Evolutionary conservation across 306 rosid species (phyloP).

Genomic region (Crotalaria pallida): DNA sequence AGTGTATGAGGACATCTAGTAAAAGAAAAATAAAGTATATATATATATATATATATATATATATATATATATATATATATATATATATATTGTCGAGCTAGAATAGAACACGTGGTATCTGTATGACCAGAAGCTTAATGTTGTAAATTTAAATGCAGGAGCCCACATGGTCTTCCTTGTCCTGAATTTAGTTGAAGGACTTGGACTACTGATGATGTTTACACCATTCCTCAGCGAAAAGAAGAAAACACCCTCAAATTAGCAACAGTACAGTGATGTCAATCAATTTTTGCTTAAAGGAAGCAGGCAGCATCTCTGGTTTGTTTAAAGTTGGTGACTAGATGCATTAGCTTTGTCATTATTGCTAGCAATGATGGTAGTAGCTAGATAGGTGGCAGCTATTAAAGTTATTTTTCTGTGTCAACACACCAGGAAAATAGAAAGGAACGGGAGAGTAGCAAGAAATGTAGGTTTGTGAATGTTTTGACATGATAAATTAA

Average conservation of each 20-base stretch:
- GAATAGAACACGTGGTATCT: neutral
- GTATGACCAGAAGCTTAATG: neutral
- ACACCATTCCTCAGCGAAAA: slow-evolving; percentile 35
- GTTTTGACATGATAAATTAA: too few relatives aligned
- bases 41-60: too few relatives aligned
- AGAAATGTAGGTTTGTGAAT: too few relatives aligned
- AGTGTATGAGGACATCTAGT: too few relatives aligned
- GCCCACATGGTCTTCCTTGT: slow-evolving; percentile 29
- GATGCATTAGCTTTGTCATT: neutral
- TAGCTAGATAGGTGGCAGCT: neutral
- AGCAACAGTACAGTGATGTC: slow-evolving; percentile 5
- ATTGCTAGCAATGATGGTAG: neutral
- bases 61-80: too few relatives aligned
- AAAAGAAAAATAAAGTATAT: too few relatives aligned
- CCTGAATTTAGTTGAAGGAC: slow-evolving; percentile 27
- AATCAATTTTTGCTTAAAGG: neutral
- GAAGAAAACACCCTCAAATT: neutral
- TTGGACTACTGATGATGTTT: slow-evolving; percentile 39
- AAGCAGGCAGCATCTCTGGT: neutral
- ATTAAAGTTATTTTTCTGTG: too few relatives aligned
- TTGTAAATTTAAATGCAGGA: slow-evolving; percentile 25
- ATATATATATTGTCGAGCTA: neutral
- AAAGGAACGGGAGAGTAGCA: too few relatives aligned
- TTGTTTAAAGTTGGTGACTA: neutral
- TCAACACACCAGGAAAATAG: too few relatives aligned